phyloP scores from a whole-genome alignment of 2,329 filamentous ascomycete species.

The Neospermospora avenae region DNA sequence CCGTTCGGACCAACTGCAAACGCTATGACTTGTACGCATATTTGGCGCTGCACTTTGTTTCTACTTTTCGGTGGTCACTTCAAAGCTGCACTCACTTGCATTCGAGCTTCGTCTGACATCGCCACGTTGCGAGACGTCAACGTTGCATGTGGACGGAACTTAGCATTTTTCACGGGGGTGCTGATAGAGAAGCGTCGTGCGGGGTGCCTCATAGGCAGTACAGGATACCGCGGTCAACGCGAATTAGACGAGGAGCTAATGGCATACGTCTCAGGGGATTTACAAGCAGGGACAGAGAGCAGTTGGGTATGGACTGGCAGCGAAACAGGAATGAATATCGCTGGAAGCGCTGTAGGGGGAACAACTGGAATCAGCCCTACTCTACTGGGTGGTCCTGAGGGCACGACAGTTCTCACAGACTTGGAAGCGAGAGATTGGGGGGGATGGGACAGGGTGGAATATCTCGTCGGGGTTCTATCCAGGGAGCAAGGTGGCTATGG shows the following conservation, averaged over 20 bases:
- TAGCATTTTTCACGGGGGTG: constrained; percentile 74
- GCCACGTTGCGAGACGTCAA: constrained; percentile 71
- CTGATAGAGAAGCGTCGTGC: constrained; percentile 55
- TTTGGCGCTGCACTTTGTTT: constrained; percentile 84
- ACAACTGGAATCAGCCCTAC: constrained; percentile 21
- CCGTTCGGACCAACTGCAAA: constrained; percentile 47
- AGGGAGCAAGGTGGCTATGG: constrained; percentile 25
- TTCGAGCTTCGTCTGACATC: constrained; percentile 68
- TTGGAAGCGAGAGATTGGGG: constrained; percentile 68
- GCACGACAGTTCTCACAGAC: constrained; percentile 47
- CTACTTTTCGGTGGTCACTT: constrained; percentile 73
- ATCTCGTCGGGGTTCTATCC: constrained; percentile 53
- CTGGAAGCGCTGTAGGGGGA: constrained; percentile 7
- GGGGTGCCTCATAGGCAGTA: constrained; percentile 33
- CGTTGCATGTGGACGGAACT: constrained; percentile 72
- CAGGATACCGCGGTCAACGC: constrained; percentile 16
- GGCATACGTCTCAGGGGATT: constrained; percentile 79
- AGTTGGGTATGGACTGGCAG: constrained; percentile 79
- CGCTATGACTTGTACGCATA: constrained; percentile 73
- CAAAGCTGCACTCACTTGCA: constrained; percentile 67
- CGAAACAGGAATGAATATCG: constrained; percentile 44
- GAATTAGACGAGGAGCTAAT: constrained; percentile 77
- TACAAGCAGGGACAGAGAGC: constrained; percentile 73
- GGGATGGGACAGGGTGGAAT: constrained; percentile 75
- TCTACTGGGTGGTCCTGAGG: constrained; percentile 30